Percentiles rank a stretch among this genome's conserved stretches.
Evolutionary conservation across 2,329 filamentous ascomycete genomes (phyloP).

Genomic region (Trichoderma sp.): DNA sequence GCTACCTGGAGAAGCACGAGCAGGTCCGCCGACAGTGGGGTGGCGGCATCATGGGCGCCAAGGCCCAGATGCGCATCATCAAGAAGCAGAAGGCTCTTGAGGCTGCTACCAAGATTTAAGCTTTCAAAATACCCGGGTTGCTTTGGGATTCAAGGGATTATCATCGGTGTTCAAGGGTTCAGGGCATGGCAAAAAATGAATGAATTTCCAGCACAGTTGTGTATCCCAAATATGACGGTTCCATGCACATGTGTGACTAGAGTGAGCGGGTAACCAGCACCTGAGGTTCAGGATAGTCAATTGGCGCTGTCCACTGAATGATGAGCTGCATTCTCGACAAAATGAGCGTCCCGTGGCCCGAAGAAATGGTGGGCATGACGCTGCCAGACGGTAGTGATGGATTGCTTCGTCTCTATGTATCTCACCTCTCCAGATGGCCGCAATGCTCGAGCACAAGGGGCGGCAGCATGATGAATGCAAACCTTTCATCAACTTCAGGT

Average conservation of each 20-base stretch:
- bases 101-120: constrained; percentile 95
- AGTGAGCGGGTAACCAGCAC: background rate
- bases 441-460: background rate
- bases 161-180: constrained; percentile 48
- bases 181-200: constrained; percentile 48
- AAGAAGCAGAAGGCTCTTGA: constrained; percentile 97
- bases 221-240: constrained; percentile 27
- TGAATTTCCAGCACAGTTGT: constrained; percentile 44
- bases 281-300: background rate
- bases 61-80: constrained; percentile 75
- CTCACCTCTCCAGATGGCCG: background rate
- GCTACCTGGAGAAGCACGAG: constrained; percentile 95
- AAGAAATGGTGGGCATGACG: background rate
- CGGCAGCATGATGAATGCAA: background rate
- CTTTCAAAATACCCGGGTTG: constrained; percentile 45
- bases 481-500: background rate
- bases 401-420: background rate
- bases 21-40: constrained; percentile 92
- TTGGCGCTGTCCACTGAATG: background rate
- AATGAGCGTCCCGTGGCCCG: background rate
- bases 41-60: constrained; percentile 98
- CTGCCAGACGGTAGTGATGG: background rate
- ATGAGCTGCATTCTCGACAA: background rate
- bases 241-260: constrained; percentile 10
- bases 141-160: constrained; percentile 44